Base-by-base conservation (phyloP, 2,329 filamentous ascomycete genomes). In the Cladophialophora psammophila region DNA sequence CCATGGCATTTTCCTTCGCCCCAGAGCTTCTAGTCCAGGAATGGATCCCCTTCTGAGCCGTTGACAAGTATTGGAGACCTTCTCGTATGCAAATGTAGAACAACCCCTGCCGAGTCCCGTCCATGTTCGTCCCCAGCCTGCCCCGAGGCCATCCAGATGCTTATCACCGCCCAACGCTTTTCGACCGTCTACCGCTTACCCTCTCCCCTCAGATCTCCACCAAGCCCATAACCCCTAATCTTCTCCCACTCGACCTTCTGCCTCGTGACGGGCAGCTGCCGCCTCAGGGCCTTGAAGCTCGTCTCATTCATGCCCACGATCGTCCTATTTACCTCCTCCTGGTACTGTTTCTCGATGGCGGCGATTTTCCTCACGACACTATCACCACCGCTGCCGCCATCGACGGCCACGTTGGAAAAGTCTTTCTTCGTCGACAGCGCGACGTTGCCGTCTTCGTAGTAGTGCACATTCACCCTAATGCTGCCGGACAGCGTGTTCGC, bases 171-270 rank as follows among this genome's bases (percentile, higher is more conserved):
- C 8, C n/a, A 12, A 18, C 6, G 4, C 10, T 5, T 9, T 13
- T 12, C 42, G 10, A 26, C 26, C 6, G 10, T 7, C 50, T 58
- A 70, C 31, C 68, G 53, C 63, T 70, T 70, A 12, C 57, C 68
- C 34, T 70, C 68, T 8, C 68, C 68, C 20, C 66, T 68, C 56
- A 70, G 53, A 60, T 70, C 68, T 10, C 68, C 54, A 32, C 91
- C 91, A 73, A 96, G 83, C 68, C 93, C 86, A 82, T 99, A 99
- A 73, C 93, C 93, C 54, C 92, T 91, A 72, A 99, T 92, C 84
- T 97, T 97, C 80, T 99, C 94, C 95, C 95, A 99, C 81, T 99
- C 95, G 74, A 99, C 94, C 86, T 97, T 97, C 84, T 99, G 95
- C 76, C 95, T 89, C 69, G 95, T 99, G 67, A 99, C 93, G 0